Evolutionary conservation across 2,329 filamentous ascomycete species (phyloP).

Genomic region (Emmonsiellopsis sp.): DNA sequence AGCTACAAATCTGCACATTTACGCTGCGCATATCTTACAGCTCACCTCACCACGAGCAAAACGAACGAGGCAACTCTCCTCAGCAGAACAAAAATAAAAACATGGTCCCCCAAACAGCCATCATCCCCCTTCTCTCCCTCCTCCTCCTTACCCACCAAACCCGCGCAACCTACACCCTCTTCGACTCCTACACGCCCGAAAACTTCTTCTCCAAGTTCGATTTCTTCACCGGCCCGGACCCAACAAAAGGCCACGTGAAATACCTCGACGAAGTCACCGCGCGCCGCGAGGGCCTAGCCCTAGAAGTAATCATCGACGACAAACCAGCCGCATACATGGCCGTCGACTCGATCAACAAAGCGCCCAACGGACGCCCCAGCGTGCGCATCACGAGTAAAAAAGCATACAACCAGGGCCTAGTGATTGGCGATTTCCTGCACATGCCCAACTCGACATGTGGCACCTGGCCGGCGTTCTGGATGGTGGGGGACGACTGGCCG

Average conservation of each 20-base stretch:
- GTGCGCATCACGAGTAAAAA: slow-evolving; percentile 37
- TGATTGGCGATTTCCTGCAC: slow-evolving; percentile 40
- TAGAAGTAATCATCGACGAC: slow-evolving; percentile 18
- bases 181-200: slow-evolving; percentile 34
- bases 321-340: slow-evolving; percentile 33
- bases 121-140: background rate
- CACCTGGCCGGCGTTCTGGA: slow-evolving; percentile 44
- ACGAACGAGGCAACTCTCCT: too few species aligned
- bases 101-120: background rate
- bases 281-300: slow-evolving; percentile 25
- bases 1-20: too few species aligned
- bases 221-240: slow-evolving; percentile 39
- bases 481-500: slow-evolving; percentile 33
- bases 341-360: slow-evolving; percentile 32
- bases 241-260: slow-evolving; percentile 42
- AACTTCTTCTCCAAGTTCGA: slow-evolving; percentile 42
- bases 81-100: too few species aligned
- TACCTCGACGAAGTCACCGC: slow-evolving; percentile 36
- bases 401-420: slow-evolving; percentile 36
- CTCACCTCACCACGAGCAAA: too few species aligned
- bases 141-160: background rate
- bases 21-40: too few species aligned
- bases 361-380: slow-evolving; percentile 31
- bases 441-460: slow-evolving; percentile 40
- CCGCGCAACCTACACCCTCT: slow-evolving; percentile 15